Conservation (phyloP, 768 basidiomycete species). For the Butyriboletus loyo region DNA sequence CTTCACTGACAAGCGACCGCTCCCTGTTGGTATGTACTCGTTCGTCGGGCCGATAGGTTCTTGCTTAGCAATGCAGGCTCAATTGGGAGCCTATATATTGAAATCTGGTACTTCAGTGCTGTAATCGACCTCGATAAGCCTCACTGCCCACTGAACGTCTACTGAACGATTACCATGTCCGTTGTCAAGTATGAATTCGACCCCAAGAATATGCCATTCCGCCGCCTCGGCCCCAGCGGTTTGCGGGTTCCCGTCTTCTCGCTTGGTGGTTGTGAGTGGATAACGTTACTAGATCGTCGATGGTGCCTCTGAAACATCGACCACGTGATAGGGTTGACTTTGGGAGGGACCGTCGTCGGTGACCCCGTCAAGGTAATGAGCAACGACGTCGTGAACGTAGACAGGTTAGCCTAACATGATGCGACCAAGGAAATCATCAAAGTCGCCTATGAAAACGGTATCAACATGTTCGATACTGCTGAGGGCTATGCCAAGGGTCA, state of each 20-base stretch:
- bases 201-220: conserved; percentile 39
- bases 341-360: conserved; percentile 45
- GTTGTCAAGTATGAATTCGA: conserved; percentile 32
- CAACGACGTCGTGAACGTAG: background rate
- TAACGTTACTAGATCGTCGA: background rate
- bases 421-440: conserved; percentile 47
- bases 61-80: conserved; percentile 13
- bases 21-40: background rate
- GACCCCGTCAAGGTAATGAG: conserved; percentile 48
- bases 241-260: conserved; percentile 51
- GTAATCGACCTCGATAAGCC: background rate
- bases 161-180: conserved; percentile 18
- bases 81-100: conserved; percentile 14
- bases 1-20: background rate
- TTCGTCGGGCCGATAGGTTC: conserved; percentile 1
- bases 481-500: conserved; percentile 45
- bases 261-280: conserved; percentile 45
- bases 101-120: background rate
- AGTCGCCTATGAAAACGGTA: conserved; percentile 49
- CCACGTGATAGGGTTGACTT: conserved; percentile 38
- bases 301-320: background rate
- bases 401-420: background rate
- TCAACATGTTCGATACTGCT: conserved; percentile 51
- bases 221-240: conserved; percentile 44
- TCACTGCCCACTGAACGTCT: background rate